Percentiles rank a stretch among this genome's conserved stretches.
phyloP scores from a whole-genome alignment of 1,139 yeast genomes.

The Saccharomyces hybrid region DNA sequence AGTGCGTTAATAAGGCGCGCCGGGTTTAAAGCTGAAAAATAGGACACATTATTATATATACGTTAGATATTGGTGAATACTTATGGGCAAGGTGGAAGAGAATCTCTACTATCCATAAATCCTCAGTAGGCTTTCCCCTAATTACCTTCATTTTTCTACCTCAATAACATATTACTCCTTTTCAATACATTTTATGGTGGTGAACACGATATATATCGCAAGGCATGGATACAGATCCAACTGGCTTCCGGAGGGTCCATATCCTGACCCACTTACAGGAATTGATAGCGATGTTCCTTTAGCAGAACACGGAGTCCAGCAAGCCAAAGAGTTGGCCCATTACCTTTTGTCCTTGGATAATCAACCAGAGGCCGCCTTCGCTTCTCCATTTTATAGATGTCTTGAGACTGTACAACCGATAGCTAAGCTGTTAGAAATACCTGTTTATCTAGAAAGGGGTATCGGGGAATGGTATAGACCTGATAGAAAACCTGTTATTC shows the following conservation, averaged over 20 bases:
- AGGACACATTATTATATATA: background rate
- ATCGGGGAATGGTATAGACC: slow-evolving; percentile 66
- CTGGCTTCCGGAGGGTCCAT: slow-evolving; percentile 68
- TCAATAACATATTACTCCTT: background rate
- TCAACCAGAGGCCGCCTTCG: slow-evolving; percentile 54
- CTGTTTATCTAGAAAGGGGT: slow-evolving; percentile 63
- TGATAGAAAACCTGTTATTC: slow-evolving; percentile 41
- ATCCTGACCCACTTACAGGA: slow-evolving; percentile 71
- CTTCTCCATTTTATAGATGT: slow-evolving; percentile 88
- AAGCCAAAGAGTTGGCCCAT: slow-evolving; percentile 65
- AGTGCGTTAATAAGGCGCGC: background rate
- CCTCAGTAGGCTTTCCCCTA: background rate
- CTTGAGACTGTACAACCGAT: slow-evolving; percentile 74
- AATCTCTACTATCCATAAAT: background rate
- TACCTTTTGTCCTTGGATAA: slow-evolving; percentile 40
- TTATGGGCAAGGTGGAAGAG: background rate
- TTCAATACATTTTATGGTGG: slow-evolving; percentile 18
- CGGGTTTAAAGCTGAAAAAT: background rate
- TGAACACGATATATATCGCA: slow-evolving; percentile 37
- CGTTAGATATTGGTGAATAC: background rate
- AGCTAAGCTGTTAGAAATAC: slow-evolving; percentile 47
- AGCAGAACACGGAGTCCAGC: slow-evolving; percentile 73
- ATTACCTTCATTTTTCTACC: background rate
- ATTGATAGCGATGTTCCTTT: slow-evolving; percentile 75
- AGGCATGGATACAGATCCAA: slow-evolving; percentile 75